These are phyloP conservation scores for Asterophora lycoperdoides DNA, from an alignment of 768 basidiomycete genomes.

Conservation along the genomic window DNA sequence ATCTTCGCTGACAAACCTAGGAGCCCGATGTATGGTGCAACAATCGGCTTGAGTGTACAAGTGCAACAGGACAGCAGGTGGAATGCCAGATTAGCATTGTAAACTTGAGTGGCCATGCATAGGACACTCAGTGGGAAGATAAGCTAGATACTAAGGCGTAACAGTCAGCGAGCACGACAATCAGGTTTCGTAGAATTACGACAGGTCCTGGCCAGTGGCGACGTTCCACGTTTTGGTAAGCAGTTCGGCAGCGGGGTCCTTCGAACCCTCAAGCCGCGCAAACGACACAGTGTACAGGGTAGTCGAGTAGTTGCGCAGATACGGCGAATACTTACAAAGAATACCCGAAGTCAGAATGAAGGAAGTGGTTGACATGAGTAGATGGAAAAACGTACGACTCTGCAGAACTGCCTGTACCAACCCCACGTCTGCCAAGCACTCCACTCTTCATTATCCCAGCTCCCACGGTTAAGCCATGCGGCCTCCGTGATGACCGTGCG, in stretches of 20 bases:
- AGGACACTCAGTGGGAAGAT: no score
- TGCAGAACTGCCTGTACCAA: slow-evolving; percentile 88
- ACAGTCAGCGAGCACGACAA: not conserved
- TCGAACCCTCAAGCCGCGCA: slow-evolving; percentile 52
- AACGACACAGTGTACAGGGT: slow-evolving; percentile 71
- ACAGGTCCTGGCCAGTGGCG: slow-evolving; percentile 54
- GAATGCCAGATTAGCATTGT: no score
- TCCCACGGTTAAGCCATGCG: slow-evolving; percentile 66
- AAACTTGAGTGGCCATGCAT: no score
- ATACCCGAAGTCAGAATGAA: slow-evolving; percentile 2
- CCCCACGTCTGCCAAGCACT: slow-evolving; percentile 84
- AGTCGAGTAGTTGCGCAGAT: slow-evolving; percentile 68
- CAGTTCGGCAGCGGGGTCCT: slow-evolving; percentile 52
- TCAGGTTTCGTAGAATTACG: not conserved
- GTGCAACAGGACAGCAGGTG: no score
- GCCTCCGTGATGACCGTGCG: slow-evolving; percentile 57
- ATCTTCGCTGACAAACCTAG: no score
- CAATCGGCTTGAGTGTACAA: no score
- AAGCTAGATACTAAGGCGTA: no score
- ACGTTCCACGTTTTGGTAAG: slow-evolving; percentile 70
- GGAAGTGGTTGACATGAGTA: not conserved
- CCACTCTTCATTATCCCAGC: slow-evolving; percentile 77
- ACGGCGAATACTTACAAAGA: slow-evolving; percentile 66
- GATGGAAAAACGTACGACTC: slow-evolving; percentile 49
- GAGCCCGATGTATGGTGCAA: no score